Evolutionary conservation across 805 yeast species (phyloP).

Genomic region (Candida succiphila): DNA sequence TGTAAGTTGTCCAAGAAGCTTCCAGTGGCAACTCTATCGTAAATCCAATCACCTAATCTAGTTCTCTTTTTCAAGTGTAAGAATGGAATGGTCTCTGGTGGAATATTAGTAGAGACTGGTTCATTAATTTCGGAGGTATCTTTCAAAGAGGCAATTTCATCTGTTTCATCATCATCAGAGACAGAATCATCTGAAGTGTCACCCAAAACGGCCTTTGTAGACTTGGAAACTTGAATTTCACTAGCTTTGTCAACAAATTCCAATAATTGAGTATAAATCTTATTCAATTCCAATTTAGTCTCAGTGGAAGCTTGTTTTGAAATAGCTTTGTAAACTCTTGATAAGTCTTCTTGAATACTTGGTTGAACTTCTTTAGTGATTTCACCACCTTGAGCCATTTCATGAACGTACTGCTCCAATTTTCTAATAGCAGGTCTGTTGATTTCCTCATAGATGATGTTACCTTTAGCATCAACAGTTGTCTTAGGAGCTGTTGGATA

Average conservation of each 20-base stretch:
- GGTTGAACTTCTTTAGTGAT: slow-evolving; percentile 64
- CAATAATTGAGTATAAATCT: slow-evolving; percentile 60
- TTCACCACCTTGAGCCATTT: slow-evolving; percentile 93
- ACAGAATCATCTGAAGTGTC: slow-evolving; percentile 34
- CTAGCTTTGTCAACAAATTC: slow-evolving; percentile 58
- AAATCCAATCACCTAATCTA: slow-evolving; percentile 68
- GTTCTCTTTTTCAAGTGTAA: slow-evolving; percentile 80
- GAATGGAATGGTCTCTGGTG: slow-evolving; percentile 87
- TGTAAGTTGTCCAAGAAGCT: slow-evolving; percentile 84
- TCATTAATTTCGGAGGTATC: slow-evolving; percentile 58
- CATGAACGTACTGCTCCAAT: slow-evolving; percentile 88
- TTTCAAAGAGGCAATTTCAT: slow-evolving; percentile 80
- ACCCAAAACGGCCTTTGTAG: slow-evolving; percentile 42
- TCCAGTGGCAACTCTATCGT: slow-evolving; percentile 70
- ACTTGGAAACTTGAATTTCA: slow-evolving; percentile 60
- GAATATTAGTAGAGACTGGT: slow-evolving; percentile 65
- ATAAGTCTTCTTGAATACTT: slow-evolving; percentile 75
- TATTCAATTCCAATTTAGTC: slow-evolving; percentile 62
- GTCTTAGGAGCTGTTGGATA: slow-evolving; percentile 96
- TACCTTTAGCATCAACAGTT: slow-evolving; percentile 79
- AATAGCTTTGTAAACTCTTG: slow-evolving; percentile 73
- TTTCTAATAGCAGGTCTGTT: slow-evolving; percentile 88
- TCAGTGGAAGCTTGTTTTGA: slow-evolving; percentile 63
- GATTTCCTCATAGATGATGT: slow-evolving; percentile 72
- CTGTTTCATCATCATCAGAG: slow-evolving; percentile 44